Percentiles rank a stretch among this genome's conserved stretches.
These are phyloP conservation scores for Petrea volubilis DNA, from an alignment of 257 asterid genomes.

Conservation along the genomic window DNA sequence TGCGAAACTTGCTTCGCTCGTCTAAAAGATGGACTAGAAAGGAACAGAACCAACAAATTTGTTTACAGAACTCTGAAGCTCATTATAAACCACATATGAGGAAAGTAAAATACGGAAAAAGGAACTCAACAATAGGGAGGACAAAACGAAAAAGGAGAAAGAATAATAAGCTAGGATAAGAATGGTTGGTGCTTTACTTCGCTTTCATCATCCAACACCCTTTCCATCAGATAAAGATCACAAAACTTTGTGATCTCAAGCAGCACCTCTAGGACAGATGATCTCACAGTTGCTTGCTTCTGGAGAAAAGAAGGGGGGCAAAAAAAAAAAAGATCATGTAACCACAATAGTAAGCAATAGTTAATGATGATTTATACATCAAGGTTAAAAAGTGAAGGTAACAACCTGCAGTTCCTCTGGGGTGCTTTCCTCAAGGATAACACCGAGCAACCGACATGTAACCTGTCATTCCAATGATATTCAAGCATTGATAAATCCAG, in stretches of 20 bases:
- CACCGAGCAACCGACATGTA: constrained; percentile 85
- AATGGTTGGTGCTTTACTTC: constrained; percentile 51
- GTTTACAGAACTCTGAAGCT: constrained; percentile 4
- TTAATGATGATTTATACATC: background rate
- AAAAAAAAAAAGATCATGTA: background rate
- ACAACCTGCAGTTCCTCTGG: constrained; percentile 94
- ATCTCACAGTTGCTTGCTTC: constrained; percentile 84
- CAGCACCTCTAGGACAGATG: constrained; percentile 82
- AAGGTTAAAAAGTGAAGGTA: constrained; percentile 10
- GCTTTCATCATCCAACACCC: constrained; percentile 85
- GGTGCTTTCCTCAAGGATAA: constrained; percentile 79
- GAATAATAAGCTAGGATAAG: constrained; percentile 1
- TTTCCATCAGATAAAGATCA: constrained; percentile 94
- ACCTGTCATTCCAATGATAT: constrained; percentile 48
- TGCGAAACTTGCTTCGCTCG: background rate
- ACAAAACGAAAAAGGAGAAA: background rate
- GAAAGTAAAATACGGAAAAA: background rate
- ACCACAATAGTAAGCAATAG: constrained; percentile 22
- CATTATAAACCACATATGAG: background rate
- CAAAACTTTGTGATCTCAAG: constrained; percentile 86
- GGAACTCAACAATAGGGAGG: background rate
- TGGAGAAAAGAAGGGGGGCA: constrained; percentile 34
- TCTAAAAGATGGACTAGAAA: background rate
- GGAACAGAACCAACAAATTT: background rate
- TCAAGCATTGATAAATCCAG: background rate